A percentile compares a stretch with the other conserved stretches of the same genome.
Conservation (phyloP, 2,329 filamentous ascomycete genomes). For the Chaetomium globosum region DNA sequence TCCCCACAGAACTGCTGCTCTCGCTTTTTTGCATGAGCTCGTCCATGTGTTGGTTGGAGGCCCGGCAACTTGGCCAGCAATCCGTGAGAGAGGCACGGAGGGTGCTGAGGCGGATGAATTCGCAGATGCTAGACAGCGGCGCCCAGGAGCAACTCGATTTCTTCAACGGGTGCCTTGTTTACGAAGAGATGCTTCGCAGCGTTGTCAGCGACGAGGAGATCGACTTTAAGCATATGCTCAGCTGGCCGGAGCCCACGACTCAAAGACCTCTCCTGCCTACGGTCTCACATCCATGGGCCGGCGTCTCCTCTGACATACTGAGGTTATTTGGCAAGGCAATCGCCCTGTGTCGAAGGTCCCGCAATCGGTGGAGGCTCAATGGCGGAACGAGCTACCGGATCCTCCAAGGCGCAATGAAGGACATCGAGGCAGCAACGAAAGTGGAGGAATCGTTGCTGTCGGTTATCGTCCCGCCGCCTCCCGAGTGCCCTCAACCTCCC, state of each 20-base stretch:
- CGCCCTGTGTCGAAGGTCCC: conserved; percentile 36
- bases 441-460: conserved; percentile 35
- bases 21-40: conserved; percentile 40
- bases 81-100: conserved; percentile 36
- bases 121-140: conserved; percentile 19
- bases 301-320: conserved; percentile 35
- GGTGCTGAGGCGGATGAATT: conserved; percentile 33
- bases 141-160: conserved; percentile 35
- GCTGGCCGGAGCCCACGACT: conserved; percentile 34
- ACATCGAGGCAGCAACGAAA: conserved; percentile 35
- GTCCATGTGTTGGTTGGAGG: conserved; percentile 39
- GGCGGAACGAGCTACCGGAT: conserved; percentile 35
- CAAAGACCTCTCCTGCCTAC: conserved; percentile 22
- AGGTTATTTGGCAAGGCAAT: conserved; percentile 38
- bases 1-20: conserved; percentile 36
- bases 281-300: conserved; percentile 36
- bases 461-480: conserved; percentile 24
- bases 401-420: conserved; percentile 35
- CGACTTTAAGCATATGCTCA: conserved; percentile 38
- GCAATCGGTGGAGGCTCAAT: conserved; percentile 37
- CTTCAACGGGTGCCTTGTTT: conserved; percentile 39
- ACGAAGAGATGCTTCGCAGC: conserved; percentile 40
- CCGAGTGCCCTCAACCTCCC: conserved; percentile 5
- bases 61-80: conserved; percentile 36
- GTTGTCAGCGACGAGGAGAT: conserved; percentile 38